Percentiles rank a stretch among this genome's conserved stretches.
phyloP scores from a whole-genome alignment of 495 filamentous ascomycete genomes.

The Podospora pseudocomata region DNA sequence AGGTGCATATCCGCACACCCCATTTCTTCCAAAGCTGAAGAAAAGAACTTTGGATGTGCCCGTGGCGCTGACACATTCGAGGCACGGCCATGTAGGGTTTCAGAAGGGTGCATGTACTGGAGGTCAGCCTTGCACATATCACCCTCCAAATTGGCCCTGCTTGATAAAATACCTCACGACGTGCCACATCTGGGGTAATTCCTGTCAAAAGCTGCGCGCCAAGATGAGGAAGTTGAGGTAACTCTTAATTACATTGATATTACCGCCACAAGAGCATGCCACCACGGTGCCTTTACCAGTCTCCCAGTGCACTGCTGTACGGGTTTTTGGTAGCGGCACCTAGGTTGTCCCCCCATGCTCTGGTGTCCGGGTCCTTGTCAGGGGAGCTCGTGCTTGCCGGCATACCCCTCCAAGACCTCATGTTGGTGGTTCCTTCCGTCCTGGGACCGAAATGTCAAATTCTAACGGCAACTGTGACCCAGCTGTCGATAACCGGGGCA shows the following conservation, averaged over 20 bases:
- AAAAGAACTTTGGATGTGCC: neutral
- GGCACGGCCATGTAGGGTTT: neutral
- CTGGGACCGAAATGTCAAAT: slow-evolving; percentile 4
- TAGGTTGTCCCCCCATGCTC: neutral
- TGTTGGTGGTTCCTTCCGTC: slow-evolving; percentile 8
- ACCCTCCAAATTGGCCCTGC: neutral
- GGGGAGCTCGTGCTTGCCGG: slow-evolving; percentile 5
- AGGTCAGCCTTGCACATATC: neutral
- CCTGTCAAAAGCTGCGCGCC: neutral
- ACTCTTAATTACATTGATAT: neutral
- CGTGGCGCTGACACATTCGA: neutral
- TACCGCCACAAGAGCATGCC: neutral
- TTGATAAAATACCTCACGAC: neutral
- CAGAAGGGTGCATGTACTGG: neutral
- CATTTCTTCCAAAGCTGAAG: neutral
- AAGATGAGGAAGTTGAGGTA: neutral
- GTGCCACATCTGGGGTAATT: neutral
- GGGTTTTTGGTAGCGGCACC: neutral
- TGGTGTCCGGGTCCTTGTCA: slow-evolving; percentile 5
- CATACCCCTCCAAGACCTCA: slow-evolving; percentile 9
- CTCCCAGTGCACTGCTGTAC: neutral
- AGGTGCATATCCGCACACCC: neutral
- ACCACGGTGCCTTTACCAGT: neutral
- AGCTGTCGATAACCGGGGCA: neutral
- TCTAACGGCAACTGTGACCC: neutral